phyloP scores from a whole-genome alignment of 345 rosid genomes.

The sweet orange (Citrus sinensis) region DVS_A1.0 CM039168.1:25471001-25471500 shows the following conservation, averaged over 20 bases:
- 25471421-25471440: background rate
- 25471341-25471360: background rate
- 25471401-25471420: background rate
- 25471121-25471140: constrained; percentile 37
- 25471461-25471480: constrained; percentile 1
- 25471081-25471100: constrained; percentile 26
- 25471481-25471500: constrained; percentile 7
- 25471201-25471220: constrained; percentile 82
- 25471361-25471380: background rate
- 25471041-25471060: constrained; percentile 40
- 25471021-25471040: constrained; percentile 78
- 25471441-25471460: background rate
- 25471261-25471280: background rate
- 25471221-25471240: constrained; percentile 92
- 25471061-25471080: constrained; percentile 23
- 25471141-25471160: constrained; percentile 51
- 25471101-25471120: constrained; percentile 23
- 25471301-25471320: background rate
- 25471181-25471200: constrained; percentile 53
- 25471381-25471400: background rate
- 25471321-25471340: background rate
- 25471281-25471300: background rate
- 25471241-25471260: constrained; percentile 52
- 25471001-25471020: constrained; percentile 69
- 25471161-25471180: constrained; percentile 67